Conservation (phyloP, 768 basidiomycete genomes). For the Xanthoconium purpureum region DNA sequence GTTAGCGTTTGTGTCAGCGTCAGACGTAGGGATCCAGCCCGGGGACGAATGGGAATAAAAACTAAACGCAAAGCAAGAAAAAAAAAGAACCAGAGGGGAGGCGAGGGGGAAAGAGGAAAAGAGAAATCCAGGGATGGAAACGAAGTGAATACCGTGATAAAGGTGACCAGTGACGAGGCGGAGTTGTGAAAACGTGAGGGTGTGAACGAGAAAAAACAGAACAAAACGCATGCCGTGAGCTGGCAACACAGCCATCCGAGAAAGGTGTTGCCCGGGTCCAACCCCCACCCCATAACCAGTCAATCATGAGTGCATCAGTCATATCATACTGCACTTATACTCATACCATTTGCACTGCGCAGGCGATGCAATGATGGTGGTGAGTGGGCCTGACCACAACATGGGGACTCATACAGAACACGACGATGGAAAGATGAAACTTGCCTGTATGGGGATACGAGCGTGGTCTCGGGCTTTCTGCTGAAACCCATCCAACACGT, state of each 20-base stretch:
- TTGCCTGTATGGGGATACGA: slow-evolving; percentile 65
- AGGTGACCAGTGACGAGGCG: too few relatives aligned
- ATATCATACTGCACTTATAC: too few relatives aligned
- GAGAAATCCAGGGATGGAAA: not conserved
- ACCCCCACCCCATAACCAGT: too few relatives aligned
- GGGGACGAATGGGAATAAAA: not conserved
- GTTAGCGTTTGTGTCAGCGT: not conserved
- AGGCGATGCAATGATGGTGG: not conserved
- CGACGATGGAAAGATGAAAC: not conserved
- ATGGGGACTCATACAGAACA: not conserved
- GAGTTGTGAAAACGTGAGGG: too few relatives aligned
- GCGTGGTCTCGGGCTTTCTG: slow-evolving; percentile 70
- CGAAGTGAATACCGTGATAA: not conserved
- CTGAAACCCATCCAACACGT: slow-evolving; percentile 54
- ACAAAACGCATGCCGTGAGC: not conserved
- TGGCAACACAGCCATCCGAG: too few relatives aligned
- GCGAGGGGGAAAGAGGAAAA: not conserved
- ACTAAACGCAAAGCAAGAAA: not conserved
- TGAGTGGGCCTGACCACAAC: not conserved
- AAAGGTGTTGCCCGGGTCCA: too few relatives aligned
- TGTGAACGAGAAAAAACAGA: too few relatives aligned
- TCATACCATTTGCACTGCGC: too few relatives aligned
- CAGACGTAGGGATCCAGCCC: too few relatives aligned
- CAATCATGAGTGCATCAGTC: too few relatives aligned
- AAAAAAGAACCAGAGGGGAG: not conserved